Conservation (phyloP, 2,329 filamentous ascomycete species). For the Cladorrhinum sp. region DNA sequence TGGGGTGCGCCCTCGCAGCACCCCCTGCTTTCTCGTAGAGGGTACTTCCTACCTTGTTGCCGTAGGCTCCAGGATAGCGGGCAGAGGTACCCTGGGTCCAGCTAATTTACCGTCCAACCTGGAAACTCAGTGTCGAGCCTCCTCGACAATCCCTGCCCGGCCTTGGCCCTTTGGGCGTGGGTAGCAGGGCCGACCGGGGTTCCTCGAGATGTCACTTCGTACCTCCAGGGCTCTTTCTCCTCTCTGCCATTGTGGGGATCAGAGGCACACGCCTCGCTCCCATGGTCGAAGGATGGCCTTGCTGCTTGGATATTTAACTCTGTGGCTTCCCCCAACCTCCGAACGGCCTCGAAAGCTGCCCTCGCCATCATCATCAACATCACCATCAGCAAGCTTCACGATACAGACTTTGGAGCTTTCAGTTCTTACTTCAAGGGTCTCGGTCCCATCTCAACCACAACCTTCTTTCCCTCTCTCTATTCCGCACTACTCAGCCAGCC, state of each 20-base stretch:
- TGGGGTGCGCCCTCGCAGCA: constrained; percentile 1
- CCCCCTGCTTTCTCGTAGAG: constrained; percentile 11
- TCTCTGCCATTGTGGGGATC: constrained; percentile 19
- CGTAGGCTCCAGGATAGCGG: constrained; percentile 26
- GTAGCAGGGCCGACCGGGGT: neutral
- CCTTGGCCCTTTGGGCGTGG: neutral
- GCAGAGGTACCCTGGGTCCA: neutral
- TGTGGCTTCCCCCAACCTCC: constrained; percentile 18
- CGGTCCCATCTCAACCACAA: constrained; percentile 16
- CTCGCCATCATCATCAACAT: constrained; percentile 9
- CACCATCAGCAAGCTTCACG: neutral
- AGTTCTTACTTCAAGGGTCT: constrained; percentile 2
- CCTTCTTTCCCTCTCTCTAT: constrained; percentile 6
- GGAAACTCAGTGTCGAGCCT: neutral
- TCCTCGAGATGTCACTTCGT: constrained; percentile 3
- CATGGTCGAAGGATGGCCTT: constrained; percentile 10
- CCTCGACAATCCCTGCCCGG: neutral
- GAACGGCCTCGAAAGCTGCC: constrained; percentile 4
- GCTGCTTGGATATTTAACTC: constrained; percentile 24
- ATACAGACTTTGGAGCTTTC: neutral
- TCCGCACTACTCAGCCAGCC: neutral
- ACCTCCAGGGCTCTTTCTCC: constrained; percentile 4
- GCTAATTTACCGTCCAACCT: constrained; percentile 10
- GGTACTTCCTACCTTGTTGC: constrained; percentile 23
- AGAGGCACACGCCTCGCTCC: constrained; percentile 18